phyloP scores from a whole-genome alignment of 164 flowering plant species.

The Macadamia integrifolia region DNA sequence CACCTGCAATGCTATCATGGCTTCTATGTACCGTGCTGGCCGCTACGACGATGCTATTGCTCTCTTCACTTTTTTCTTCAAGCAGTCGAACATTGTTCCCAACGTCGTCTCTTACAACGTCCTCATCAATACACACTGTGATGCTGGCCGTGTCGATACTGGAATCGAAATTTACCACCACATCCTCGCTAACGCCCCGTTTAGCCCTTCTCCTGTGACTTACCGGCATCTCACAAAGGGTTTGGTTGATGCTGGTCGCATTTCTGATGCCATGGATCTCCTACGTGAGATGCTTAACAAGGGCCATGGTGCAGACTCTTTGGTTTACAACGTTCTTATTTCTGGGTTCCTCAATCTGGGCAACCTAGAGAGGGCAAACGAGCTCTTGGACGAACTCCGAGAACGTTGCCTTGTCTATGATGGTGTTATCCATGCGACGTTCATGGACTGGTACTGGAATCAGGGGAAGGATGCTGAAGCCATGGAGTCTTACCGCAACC shows the following conservation, averaged over 20 bases:
- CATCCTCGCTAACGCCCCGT: constrained; percentile 58
- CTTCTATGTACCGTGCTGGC: constrained; percentile 59
- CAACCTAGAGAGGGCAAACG: constrained; percentile 56
- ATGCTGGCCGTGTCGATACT: constrained; percentile 42
- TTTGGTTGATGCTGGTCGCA: constrained; percentile 48
- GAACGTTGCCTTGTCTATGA: constrained; percentile 71
- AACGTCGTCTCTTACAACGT: constrained; percentile 71
- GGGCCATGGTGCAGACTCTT: constrained; percentile 77
- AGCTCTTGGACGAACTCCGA: constrained; percentile 71
- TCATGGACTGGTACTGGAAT: constrained; percentile 71
- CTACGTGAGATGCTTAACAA: constrained; percentile 69
- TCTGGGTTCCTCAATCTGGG: constrained; percentile 48
- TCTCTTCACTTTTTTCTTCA: constrained; percentile 59
- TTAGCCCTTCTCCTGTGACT: constrained; percentile 58
- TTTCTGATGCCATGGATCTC: constrained; percentile 52
- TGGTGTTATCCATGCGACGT: constrained; percentile 66
- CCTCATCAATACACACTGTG: constrained; percentile 62
- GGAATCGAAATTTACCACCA: constrained; percentile 45
- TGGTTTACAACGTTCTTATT: constrained; percentile 65
- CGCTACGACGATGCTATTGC: constrained; percentile 54
- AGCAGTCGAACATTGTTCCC: constrained; percentile 54
- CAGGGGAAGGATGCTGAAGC: constrained; percentile 65
- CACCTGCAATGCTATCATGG: constrained; percentile 81
- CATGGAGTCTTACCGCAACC: constrained; percentile 54
- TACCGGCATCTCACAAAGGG: constrained; percentile 74